These are phyloP conservation scores for Pichia membranifaciens DNA, from an alignment of 805 yeast species.

Conservation along the genomic window DNA sequence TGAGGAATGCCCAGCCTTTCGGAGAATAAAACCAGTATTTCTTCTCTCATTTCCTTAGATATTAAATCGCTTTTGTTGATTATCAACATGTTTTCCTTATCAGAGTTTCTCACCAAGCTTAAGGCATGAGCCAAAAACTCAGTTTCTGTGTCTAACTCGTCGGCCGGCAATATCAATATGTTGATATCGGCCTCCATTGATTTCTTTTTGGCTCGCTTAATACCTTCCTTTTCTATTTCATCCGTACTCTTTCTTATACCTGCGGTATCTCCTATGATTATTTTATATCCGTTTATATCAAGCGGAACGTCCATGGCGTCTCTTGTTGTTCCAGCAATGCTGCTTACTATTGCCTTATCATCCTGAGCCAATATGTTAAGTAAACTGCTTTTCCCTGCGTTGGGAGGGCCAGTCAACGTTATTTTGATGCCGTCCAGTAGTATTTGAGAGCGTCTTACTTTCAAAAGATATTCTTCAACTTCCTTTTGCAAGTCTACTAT, in stretches of 20 bases:
- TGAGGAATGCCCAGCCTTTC: conserved; percentile 24
- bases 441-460: conserved; percentile 53
- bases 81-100: conserved; percentile 34
- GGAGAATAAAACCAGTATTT: conserved; percentile 19
- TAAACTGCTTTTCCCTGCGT: conserved; percentile 91
- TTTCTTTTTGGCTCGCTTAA: conserved; percentile 62
- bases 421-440: conserved; percentile 67
- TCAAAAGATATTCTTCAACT: conserved; percentile 38
- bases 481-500: conserved; percentile 40
- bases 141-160: conserved; percentile 29
- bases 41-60: conserved; percentile 1
- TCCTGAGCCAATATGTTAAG: conserved; percentile 69
- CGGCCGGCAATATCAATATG: conserved; percentile 53
- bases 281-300: conserved; percentile 79
- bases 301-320: conserved; percentile 79
- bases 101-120: conserved; percentile 17
- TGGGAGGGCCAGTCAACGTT: conserved; percentile 83
- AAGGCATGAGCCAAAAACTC: conserved; percentile 38
- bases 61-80: conserved; percentile 59
- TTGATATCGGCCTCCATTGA: conserved; percentile 61
- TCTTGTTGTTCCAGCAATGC: conserved; percentile 89
- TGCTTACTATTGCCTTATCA: conserved; percentile 87
- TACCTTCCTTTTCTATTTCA: conserved; percentile 63
- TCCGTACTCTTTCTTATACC: conserved; percentile 57
- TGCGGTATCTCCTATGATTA: conserved; percentile 86